Conservation (phyloP, 2,329 filamentous ascomycete species). For the Colletotrichum eleusines region DNA sequence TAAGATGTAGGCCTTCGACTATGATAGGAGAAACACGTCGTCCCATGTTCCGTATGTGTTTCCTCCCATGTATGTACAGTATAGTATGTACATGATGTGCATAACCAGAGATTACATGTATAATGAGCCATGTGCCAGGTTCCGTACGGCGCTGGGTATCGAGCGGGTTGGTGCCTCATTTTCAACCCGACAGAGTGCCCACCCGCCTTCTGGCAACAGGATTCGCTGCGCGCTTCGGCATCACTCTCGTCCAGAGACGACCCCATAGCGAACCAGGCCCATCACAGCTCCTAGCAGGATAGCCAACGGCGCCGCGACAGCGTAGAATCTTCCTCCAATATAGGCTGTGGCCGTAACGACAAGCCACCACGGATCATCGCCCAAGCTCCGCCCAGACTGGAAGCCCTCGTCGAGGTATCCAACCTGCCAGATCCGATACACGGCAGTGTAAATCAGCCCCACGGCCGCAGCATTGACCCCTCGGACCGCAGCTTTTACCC, state of each 20-base stretch:
- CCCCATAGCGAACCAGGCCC: constrained; percentile 50
- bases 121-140: background rate
- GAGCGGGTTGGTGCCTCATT: background rate
- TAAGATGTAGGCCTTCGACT: background rate
- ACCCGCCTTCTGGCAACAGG: background rate
- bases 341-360: constrained; percentile 60
- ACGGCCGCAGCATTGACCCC: constrained; percentile 69
- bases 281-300: constrained; percentile 52
- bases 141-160: background rate
- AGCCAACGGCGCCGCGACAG: constrained; percentile 48
- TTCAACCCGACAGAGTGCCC: background rate
- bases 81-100: background rate
- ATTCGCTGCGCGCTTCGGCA: background rate
- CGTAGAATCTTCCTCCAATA: constrained; percentile 51
- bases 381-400: constrained; percentile 60
- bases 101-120: background rate
- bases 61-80: no score
- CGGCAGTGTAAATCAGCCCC: constrained; percentile 68
- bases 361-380: constrained; percentile 69
- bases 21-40: background rate
- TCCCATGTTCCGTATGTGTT: background rate
- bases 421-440: constrained; percentile 69
- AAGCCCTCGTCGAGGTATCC: constrained; percentile 62
- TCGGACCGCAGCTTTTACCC: constrained; percentile 59
- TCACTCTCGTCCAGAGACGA: constrained; percentile 42